Percentiles rank a stretch among this genome's conserved stretches.
Evolutionary conservation across 2,329 filamentous ascomycete genomes (phyloP).

Genomic region (Aureobasidium subglaciale): DNA sequence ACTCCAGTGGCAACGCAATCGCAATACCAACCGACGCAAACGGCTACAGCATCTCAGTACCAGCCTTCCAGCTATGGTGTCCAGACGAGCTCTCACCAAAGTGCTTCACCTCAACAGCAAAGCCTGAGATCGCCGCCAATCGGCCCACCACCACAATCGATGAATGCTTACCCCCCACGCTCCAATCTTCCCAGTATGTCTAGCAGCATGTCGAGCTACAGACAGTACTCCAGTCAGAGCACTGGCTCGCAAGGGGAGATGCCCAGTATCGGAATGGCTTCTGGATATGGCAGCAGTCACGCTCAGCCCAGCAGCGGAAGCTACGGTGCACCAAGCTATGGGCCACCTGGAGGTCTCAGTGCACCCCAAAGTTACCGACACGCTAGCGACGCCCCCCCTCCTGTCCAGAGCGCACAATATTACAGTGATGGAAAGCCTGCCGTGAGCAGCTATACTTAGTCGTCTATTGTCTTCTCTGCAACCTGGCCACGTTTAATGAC

Average conservation of each 20-base stretch:
- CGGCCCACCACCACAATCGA: neutral
- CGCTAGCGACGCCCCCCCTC: neutral
- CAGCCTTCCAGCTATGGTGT: slow-evolving; percentile 10
- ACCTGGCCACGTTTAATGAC: neutral
- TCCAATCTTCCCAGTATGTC: neutral
- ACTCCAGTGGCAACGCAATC: slow-evolving; percentile 8
- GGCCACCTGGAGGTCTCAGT: neutral
- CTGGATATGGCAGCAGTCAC: slow-evolving; percentile 7
- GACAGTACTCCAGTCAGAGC: neutral
- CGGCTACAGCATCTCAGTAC: slow-evolving; percentile 7
- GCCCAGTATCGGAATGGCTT: slow-evolving; percentile 10
- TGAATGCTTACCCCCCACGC: neutral
- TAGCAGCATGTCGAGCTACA: slow-evolving; percentile 2
- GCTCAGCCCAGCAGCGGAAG: neutral
- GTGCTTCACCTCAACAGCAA: slow-evolving; percentile 9
- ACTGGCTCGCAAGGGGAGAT: slow-evolving; percentile 3
- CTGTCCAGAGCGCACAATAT: slow-evolving; percentile 3
- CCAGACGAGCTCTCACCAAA: slow-evolving; percentile 3
- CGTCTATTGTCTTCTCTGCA: neutral
- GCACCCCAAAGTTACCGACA: slow-evolving; percentile 6
- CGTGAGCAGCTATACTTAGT: neutral
- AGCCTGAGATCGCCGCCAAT: slow-evolving; percentile 8
- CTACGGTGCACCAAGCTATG: neutral
- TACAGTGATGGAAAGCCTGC: slow-evolving; percentile 7
- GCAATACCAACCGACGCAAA: slow-evolving; percentile 3